Evolutionary conservation across 2,329 filamentous ascomycete genomes (phyloP), one percentile per base, ranked within the genome.

Genomic region (Diaporthe humulicola): DNA sequence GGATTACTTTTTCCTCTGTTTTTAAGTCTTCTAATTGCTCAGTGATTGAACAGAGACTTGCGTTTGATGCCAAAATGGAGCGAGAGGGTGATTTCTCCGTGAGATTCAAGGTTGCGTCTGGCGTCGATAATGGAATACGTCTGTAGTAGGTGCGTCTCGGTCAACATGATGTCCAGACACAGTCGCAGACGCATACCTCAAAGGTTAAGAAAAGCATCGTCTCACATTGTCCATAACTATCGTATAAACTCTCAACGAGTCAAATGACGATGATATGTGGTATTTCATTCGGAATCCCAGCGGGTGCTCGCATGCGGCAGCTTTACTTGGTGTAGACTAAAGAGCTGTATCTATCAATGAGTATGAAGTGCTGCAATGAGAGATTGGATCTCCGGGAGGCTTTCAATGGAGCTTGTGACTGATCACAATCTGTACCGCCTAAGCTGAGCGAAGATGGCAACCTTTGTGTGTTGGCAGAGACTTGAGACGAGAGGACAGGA

Each of bases 161-260:
- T 66, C 50, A 66, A 33, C 22, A n/a, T 25, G 25, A 1, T 36
- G 42, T 6, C 15, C 42, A 14, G 6, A 7, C 19, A 36, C 17
- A 6, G 0, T 50, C 12, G 19, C 40, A 4, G 6, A 17, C 1
- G 28, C 17, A 15, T 15, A 14, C 33, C 61, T 45, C 12, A 17
- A n/a, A 6, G 6, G 19, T 14, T 3, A 5, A 28, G 3, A 30
- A 2, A 50, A 30, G 61, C 12, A 50, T 66, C 40, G 12, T 66
- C 61, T 66, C 61, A 66, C 61, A 36, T 66, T 66, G 28, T 66
- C 61, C 61, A 66, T 66, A 50, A 50, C 61, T 48, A 36, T 36
- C 25, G 7, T 15, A 17, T 4, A 50, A 17, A 50, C 19, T 50
- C 19, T 66, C 61, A 45, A 9, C 19, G 15, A n/a, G 15, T 25